Evolutionary conservation across 2,329 filamentous ascomycete species (phyloP).

Genomic region (Albifimbria verrucaria): DNA sequence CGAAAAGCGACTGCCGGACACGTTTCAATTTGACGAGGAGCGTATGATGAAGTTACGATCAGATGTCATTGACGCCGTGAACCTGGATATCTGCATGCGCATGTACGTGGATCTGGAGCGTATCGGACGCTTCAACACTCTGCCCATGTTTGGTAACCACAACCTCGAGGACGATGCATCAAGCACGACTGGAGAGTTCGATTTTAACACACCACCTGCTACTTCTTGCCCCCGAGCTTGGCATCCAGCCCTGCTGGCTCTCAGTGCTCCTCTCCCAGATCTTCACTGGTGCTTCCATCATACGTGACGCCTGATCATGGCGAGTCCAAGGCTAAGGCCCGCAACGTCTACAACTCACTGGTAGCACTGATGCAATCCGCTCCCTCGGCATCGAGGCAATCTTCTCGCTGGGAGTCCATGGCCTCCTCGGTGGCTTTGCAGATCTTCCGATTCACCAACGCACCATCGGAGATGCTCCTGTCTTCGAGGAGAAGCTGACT

Average conservation of each 20-base stretch:
- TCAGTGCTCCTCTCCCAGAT: constrained; percentile 49
- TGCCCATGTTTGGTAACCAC: constrained; percentile 11
- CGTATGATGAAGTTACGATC: constrained; percentile 57
- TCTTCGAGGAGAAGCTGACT: constrained; percentile 48
- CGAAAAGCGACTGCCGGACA: constrained; percentile 49
- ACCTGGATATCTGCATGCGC: constrained; percentile 61
- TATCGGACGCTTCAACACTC: constrained; percentile 33
- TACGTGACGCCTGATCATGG: constrained; percentile 33
- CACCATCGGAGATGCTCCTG: constrained; percentile 44
- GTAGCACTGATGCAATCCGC: constrained; percentile 54
- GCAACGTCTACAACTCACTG: constrained; percentile 50
- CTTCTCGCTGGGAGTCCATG: constrained; percentile 50
- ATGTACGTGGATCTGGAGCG: constrained; percentile 52
- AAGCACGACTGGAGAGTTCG: constrained; percentile 34
- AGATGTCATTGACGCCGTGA: constrained; percentile 60
- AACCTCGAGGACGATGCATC: constrained; percentile 25
- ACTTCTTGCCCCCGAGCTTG: constrained; percentile 47
- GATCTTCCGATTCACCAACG: constrained; percentile 55
- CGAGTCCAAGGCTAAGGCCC: constrained; percentile 41
- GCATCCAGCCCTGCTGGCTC: constrained; percentile 48
- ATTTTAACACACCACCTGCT: constrained; percentile 44
- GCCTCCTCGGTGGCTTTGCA: constrained; percentile 53
- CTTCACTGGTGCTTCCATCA: constrained; percentile 36
- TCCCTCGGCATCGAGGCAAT: constrained; percentile 36
- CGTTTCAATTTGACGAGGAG: constrained; percentile 64